phyloP scores from a whole-genome alignment of 2,329 filamentous ascomycete species.

The Colletotrichum costaricense region DNA sequence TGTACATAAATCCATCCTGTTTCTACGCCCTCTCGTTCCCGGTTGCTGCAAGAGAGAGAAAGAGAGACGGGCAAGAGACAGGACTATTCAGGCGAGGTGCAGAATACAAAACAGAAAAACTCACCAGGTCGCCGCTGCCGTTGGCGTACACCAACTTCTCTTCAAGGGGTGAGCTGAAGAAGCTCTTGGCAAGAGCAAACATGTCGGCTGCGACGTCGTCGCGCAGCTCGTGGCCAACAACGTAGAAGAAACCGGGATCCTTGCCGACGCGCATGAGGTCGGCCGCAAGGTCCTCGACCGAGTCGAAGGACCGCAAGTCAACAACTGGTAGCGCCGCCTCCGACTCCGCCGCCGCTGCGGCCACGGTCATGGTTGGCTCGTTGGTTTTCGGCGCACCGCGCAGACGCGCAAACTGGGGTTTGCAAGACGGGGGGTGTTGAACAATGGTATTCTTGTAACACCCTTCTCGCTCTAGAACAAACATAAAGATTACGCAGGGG shows the following conservation, averaged over 20 bases:
- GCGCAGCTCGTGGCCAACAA: conserved; percentile 31
- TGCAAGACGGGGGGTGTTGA: not conserved
- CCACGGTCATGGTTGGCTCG: conserved; percentile 14
- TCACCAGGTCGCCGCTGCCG: conserved; percentile 36
- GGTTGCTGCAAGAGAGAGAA: not conserved
- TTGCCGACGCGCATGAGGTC: conserved; percentile 36
- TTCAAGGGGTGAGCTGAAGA: conserved; percentile 21
- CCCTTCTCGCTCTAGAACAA: not conserved
- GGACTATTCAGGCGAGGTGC: not conserved
- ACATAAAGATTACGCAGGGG: not conserved
- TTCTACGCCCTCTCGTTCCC: not conserved
- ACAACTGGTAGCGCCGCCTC: conserved; percentile 22
- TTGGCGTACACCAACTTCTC: conserved; percentile 21
- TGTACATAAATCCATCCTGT: not conserved
- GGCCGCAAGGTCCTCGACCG: conserved; percentile 18
- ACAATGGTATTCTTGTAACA: not conserved
- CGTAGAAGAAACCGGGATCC: conserved; percentile 37
- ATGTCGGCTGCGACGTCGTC: conserved; percentile 31
- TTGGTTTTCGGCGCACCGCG: not conserved
- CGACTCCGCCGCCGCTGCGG: not conserved
- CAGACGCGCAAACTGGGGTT: not conserved
- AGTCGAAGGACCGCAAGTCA: conserved; percentile 21
- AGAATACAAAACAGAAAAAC: not conserved
- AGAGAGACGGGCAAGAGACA: not conserved
- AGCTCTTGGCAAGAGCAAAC: conserved; percentile 27